These are phyloP conservation scores for Fusarium napiforme DNA, from an alignment of 2,329 filamentous ascomycete species.

Conservation along the genomic window DNA sequence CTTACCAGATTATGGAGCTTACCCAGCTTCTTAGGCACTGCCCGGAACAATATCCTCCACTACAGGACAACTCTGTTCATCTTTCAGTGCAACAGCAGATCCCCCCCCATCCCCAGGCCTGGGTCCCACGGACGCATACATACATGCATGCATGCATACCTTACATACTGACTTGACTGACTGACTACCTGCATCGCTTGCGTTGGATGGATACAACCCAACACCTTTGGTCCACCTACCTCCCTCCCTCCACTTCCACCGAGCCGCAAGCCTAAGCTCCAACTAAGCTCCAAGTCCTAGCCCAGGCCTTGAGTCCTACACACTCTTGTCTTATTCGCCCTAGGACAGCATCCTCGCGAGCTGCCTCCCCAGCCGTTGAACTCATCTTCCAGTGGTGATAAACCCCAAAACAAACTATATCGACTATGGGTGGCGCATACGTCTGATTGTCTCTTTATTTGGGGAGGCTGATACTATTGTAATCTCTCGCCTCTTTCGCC, in stretches of 20 bases:
- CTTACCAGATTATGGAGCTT: neutral
- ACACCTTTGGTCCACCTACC: neutral
- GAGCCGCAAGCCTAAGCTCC: slow-evolving; percentile 43
- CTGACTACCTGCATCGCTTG: slow-evolving; percentile 16
- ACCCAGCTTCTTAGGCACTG: neutral
- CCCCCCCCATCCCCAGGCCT: neutral
- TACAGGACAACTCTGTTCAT: neutral
- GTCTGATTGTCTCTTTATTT: neutral
- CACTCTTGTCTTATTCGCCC: slow-evolving; percentile 43
- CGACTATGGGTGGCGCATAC: slow-evolving; percentile 41
- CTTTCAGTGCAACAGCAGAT: neutral
- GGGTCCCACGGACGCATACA: neutral
- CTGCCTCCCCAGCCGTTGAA: slow-evolving; percentile 41
- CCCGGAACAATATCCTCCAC: neutral
- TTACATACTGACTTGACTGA: neutral
- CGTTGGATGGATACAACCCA: slow-evolving; percentile 16
- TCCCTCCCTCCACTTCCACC: slow-evolving; percentile 4
- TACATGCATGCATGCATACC: neutral
- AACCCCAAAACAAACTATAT: slow-evolving; percentile 38
- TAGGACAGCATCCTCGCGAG: slow-evolving; percentile 41
- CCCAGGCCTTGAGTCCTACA: slow-evolving; percentile 47
- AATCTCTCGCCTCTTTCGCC: slow-evolving; percentile 16
- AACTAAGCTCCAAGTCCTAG: slow-evolving; percentile 40
- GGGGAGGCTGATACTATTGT: neutral
- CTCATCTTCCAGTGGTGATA: slow-evolving; percentile 24